Evolutionary conservation across 2,329 filamentous ascomycete species (phyloP).

Genomic region (Blumeriella jaapii): DNA sequence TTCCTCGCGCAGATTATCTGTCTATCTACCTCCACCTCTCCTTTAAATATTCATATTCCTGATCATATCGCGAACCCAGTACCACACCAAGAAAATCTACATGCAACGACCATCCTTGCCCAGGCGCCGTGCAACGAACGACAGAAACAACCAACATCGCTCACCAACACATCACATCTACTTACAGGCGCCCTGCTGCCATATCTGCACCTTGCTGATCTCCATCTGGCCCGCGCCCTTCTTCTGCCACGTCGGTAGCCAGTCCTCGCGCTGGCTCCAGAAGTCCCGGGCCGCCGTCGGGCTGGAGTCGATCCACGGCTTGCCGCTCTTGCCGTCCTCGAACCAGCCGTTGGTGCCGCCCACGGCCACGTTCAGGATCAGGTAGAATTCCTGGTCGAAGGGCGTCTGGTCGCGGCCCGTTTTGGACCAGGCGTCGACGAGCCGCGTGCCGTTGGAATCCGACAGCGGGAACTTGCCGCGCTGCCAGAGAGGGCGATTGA

Average conservation of each 20-base stretch:
- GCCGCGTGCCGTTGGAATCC: slow-evolving; percentile 52
- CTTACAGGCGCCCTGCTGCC: slow-evolving; percentile 60
- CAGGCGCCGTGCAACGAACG: too few relatives aligned
- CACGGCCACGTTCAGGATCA: slow-evolving; percentile 66
- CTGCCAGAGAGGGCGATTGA: slow-evolving; percentile 55
- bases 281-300: slow-evolving; percentile 62
- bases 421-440: slow-evolving; percentile 51
- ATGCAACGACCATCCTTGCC: too few relatives aligned
- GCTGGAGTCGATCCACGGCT: slow-evolving; percentile 68
- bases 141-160: too few relatives aligned
- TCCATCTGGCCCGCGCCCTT: slow-evolving; percentile 49
- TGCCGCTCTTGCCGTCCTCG: slow-evolving; percentile 55
- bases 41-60: too few relatives aligned
- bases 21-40: too few relatives aligned
- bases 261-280: slow-evolving; percentile 54
- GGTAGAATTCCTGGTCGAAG: slow-evolving; percentile 66
- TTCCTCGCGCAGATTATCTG: too few relatives aligned
- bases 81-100: too few relatives aligned
- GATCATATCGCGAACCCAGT: too few relatives aligned
- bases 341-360: slow-evolving; percentile 80
- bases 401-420: slow-evolving; percentile 53
- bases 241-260: slow-evolving; percentile 60
- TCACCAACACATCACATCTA: too few relatives aligned
- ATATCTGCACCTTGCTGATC: slow-evolving; percentile 58
- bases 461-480: slow-evolving; percentile 56